These are phyloP conservation scores for Chrysoporthe deuterocubensis DNA, from an alignment of 2,329 filamentous ascomycete genomes.

Conservation along the genomic window DNA sequence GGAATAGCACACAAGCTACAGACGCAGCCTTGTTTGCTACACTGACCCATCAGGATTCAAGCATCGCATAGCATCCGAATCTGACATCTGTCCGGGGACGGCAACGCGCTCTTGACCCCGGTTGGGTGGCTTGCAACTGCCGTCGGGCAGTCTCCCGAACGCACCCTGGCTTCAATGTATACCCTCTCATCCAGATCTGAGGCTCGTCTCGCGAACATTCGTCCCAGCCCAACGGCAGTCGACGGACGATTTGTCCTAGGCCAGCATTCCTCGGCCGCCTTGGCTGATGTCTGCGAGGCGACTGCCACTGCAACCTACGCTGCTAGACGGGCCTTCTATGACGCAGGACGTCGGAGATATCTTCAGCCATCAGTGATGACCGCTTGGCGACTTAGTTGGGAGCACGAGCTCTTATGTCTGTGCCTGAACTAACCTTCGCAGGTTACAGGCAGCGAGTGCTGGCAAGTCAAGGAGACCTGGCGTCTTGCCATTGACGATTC, in stretches of 20 bases:
- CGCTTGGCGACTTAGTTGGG: background rate
- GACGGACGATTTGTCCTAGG: background rate
- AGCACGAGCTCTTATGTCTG: background rate
- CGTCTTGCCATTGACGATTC: background rate
- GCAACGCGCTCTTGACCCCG: background rate
- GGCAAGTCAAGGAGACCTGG: background rate
- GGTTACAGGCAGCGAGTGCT: constrained; percentile 1
- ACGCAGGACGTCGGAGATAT: constrained; percentile 1
- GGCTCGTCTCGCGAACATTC: background rate
- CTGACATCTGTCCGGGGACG: constrained; percentile 9
- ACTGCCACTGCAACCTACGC: background rate
- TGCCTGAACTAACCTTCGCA: constrained; percentile 15
- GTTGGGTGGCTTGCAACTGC: constrained; percentile 23
- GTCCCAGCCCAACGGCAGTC: background rate
- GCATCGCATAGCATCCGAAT: constrained; percentile 1
- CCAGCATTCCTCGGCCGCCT: background rate
- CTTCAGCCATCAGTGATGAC: background rate
- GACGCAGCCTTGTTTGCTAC: background rate
- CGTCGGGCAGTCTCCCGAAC: constrained; percentile 9
- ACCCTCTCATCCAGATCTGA: background rate
- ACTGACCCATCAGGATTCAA: constrained; percentile 7
- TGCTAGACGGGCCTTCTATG: background rate
- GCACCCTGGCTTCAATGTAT: constrained; percentile 7
- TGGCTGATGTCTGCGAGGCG: background rate
- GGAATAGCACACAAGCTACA: background rate